Percentiles rank a stretch among this genome's conserved stretches.
These are phyloP conservation scores for Neurospora cerealis DNA, from an alignment of 495 filamentous ascomycete species.

Conservation along the genomic window DNA sequence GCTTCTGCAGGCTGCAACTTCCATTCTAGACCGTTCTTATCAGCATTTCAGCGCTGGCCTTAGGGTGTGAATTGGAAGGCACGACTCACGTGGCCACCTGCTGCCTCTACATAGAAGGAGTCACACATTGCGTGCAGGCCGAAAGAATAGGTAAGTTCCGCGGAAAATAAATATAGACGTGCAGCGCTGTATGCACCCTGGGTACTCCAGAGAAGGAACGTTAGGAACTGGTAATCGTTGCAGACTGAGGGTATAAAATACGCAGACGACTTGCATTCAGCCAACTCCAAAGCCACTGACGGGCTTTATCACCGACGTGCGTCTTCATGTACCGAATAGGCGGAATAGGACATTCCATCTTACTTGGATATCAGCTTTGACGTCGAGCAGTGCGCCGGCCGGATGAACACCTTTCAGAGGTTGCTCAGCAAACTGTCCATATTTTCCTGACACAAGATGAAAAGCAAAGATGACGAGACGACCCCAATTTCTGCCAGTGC, in stretches of 20 bases:
- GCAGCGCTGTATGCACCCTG: not conserved
- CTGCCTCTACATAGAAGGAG: not conserved
- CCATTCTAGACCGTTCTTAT: not conserved
- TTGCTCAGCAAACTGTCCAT: not conserved
- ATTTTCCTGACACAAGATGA: not conserved
- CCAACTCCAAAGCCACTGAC: not conserved
- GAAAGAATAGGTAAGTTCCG: not conserved
- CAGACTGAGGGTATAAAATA: not conserved
- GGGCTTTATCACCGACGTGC: not conserved
- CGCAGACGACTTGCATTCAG: not conserved
- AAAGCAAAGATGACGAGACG: not conserved
- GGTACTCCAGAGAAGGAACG: not conserved
- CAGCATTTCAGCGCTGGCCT: not conserved
- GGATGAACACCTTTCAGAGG: not conserved
- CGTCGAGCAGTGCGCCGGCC: not conserved
- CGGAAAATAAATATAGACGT: not conserved
- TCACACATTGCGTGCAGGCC: not conserved
- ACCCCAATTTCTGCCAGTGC: not conserved
- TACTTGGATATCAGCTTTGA: not conserved
- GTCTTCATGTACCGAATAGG: not conserved
- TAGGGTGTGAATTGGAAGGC: not conserved
- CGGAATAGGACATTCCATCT: not conserved
- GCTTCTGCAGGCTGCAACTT: not conserved
- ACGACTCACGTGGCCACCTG: not conserved
- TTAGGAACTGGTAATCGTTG: not conserved